These are phyloP conservation scores for Bisporella sp. DNA, from an alignment of 2,329 filamentous ascomycete species.

Conservation along the genomic window DNA sequence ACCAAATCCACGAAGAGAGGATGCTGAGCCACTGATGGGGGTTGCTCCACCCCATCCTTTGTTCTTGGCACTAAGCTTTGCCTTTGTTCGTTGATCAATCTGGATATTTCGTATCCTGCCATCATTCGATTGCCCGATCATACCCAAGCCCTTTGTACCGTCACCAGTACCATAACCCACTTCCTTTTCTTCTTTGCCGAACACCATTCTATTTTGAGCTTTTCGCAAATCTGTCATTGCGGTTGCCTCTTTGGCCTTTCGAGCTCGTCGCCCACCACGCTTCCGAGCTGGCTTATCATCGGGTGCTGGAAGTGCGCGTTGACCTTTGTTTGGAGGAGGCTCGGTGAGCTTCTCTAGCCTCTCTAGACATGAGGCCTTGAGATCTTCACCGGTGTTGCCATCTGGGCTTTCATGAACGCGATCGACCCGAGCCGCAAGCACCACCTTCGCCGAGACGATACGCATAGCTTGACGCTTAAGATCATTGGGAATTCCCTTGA, in stretches of 20 bases:
- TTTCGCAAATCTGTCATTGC: conserved; percentile 97
- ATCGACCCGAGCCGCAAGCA: conserved; percentile 88
- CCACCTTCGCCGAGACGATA: conserved; percentile 87
- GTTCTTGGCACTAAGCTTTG: conserved; percentile 90
- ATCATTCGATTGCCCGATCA: conserved; percentile 85
- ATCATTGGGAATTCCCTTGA: conserved; percentile 76
- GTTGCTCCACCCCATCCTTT: conserved; percentile 83
- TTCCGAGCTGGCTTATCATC: conserved; percentile 95
- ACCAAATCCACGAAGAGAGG: conserved; percentile 74
- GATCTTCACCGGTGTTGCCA: conserved; percentile 73
- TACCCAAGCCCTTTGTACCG: conserved; percentile 79
- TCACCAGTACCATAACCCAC: conserved; percentile 86
- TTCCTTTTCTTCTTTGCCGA: conserved; percentile 92
- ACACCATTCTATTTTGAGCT: conserved; percentile 91
- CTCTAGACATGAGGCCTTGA: conserved; percentile 76
- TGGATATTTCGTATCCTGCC: conserved; percentile 84
- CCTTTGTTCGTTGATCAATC: conserved; percentile 87
- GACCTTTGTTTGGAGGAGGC: conserved; percentile 81
- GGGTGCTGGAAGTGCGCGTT: conserved; percentile 79
- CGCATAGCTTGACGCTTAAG: conserved; percentile 91
- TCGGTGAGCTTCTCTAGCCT: conserved; percentile 90
- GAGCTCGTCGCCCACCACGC: conserved; percentile 78
- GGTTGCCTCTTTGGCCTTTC: conserved; percentile 93
- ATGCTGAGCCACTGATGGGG: conserved; percentile 60
- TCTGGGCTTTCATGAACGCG: conserved; percentile 75